A percentile compares a stretch with the other conserved stretches of the same genome.
Evolutionary conservation across 2,329 filamentous ascomycete species (phyloP).

Genomic region (Daldinia sp.): DNA sequence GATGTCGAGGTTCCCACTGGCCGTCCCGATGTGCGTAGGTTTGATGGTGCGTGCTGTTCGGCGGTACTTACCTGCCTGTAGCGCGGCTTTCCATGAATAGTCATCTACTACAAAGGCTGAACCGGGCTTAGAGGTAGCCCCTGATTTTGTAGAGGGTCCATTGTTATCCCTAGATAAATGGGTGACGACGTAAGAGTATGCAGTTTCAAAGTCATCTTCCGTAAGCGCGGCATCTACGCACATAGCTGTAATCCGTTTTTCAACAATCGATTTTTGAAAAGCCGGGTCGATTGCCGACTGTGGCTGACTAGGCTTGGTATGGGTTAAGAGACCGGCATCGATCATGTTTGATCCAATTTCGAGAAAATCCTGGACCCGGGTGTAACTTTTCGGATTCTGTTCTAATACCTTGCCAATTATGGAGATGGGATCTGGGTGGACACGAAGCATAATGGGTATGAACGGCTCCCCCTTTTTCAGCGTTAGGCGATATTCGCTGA

Average conservation of each 20-base stretch:
- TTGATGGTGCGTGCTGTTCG: slow-evolving; percentile 61
- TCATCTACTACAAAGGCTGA: slow-evolving; percentile 57
- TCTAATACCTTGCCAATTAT: slow-evolving; percentile 77
- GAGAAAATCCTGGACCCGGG: slow-evolving; percentile 75
- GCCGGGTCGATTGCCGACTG: slow-evolving; percentile 42
- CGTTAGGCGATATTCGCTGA: slow-evolving; percentile 79
- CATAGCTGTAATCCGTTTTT: slow-evolving; percentile 78
- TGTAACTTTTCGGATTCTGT: slow-evolving; percentile 78
- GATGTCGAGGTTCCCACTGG: slow-evolving; percentile 67
- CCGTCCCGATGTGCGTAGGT: slow-evolving; percentile 67
- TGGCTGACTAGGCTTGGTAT: slow-evolving; percentile 43
- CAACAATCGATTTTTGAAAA: slow-evolving; percentile 53
- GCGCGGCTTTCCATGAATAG: slow-evolving; percentile 80
- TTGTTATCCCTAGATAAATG: slow-evolving; percentile 59
- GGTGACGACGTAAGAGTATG: slow-evolving; percentile 83
- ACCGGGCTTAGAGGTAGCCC: slow-evolving; percentile 31
- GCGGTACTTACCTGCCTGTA: slow-evolving; percentile 79
- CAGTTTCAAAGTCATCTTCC: slow-evolving; percentile 85
- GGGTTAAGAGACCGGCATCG: slow-evolving; percentile 60
- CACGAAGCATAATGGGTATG: slow-evolving; percentile 78
- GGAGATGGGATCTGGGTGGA: slow-evolving; percentile 76
- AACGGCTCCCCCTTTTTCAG: slow-evolving; percentile 84
- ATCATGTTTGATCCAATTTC: slow-evolving; percentile 74
- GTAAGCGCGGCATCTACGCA: slow-evolving; percentile 78
- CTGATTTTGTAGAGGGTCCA: slow-evolving; percentile 34